phyloP scores from a whole-genome alignment of 371 early-diverging fungal genomes.

The Blyttiomyces sp. region DNA sequence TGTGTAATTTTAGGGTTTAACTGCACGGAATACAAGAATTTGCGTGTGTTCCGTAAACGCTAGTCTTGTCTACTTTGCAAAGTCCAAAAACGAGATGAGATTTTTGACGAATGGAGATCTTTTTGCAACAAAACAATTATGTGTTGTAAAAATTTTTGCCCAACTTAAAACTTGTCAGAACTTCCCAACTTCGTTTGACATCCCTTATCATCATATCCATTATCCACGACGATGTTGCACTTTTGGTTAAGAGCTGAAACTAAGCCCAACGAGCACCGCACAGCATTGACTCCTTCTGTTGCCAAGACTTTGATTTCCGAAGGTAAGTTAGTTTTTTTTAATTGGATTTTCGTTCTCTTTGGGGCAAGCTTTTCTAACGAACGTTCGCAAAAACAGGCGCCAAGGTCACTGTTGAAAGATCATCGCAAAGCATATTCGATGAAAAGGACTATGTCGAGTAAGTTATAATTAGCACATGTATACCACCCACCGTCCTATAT shows the following conservation, averaged over 20 bases:
- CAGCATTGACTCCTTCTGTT: slow-evolving; percentile 85
- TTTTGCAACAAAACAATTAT: too few species aligned
- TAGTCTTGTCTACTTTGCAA: too few species aligned
- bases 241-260: slow-evolving; percentile 97
- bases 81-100: too few species aligned
- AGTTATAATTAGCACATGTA: slow-evolving; percentile 13
- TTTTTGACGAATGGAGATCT: too few species aligned
- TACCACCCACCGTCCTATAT: neutral
- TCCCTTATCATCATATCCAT: too few species aligned
- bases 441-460: slow-evolving; percentile 84
- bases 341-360: neutral
- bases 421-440: slow-evolving; percentile 78
- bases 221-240: too few species aligned
- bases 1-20: too few species aligned
- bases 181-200: too few species aligned
- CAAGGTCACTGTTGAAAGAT: slow-evolving; percentile 86
- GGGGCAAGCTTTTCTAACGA: neutral
- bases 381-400: slow-evolving; percentile 60
- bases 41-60: too few species aligned
- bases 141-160: too few species aligned
- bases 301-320: slow-evolving; percentile 61
- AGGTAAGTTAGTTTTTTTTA: slow-evolving; percentile 7
- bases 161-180: too few species aligned
- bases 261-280: slow-evolving; percentile 93
- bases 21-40: too few species aligned